Percentiles rank a stretch among this genome's conserved stretches.
Evolutionary conservation across 2,329 filamentous ascomycete genomes (phyloP).

Genomic region (Pestalotiopsis sp.): DNA sequence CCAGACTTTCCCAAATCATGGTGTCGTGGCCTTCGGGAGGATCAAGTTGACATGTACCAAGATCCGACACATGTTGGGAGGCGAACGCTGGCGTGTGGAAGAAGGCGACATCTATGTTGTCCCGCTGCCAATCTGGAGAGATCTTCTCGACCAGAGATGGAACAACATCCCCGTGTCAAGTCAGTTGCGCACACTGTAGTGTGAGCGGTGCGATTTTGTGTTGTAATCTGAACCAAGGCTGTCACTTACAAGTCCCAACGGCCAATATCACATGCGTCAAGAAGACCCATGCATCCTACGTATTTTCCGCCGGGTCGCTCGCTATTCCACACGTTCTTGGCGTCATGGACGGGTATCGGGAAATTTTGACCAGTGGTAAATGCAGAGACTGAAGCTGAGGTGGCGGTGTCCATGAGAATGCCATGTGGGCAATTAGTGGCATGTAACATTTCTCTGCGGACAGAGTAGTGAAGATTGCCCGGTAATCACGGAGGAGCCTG

Average conservation of each 20-base stretch:
- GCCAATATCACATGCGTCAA: background rate
- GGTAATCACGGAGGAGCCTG: background rate
- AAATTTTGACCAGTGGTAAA: background rate
- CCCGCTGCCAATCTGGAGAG: background rate
- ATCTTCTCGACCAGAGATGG: background rate
- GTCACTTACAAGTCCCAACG: background rate
- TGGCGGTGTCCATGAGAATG: background rate
- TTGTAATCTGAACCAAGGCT: background rate
- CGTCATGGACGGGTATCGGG: background rate
- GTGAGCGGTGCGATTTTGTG: background rate
- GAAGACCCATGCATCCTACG: background rate
- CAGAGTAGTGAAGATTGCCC: background rate
- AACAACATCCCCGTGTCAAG: background rate
- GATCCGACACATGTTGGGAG: background rate
- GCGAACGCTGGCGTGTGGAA: background rate
- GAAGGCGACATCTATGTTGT: background rate
- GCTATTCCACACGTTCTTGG: background rate
- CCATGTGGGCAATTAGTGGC: background rate
- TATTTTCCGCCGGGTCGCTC: background rate
- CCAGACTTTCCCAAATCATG: background rate
- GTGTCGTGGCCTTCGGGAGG: background rate
- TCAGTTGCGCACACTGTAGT: background rate
- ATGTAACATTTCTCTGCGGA: background rate
- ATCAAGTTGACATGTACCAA: background rate
- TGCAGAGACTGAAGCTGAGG: background rate